Evolutionary conservation across 208 protist genomes (phyloP), one percentile per base, ranked within the genome.

Genomic region (Trypanosoma theileri): DNA sequence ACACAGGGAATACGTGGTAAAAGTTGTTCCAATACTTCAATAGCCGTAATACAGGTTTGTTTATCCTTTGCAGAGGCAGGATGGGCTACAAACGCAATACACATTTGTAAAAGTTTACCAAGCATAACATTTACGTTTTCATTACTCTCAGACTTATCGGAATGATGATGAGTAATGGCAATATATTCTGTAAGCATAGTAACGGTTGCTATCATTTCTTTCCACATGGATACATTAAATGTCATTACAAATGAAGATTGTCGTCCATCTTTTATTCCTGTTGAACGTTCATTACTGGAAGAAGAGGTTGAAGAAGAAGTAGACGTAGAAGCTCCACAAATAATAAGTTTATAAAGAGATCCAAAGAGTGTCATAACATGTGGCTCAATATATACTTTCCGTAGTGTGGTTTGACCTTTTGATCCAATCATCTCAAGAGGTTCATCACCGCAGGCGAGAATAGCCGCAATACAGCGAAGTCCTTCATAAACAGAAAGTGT

Each of bases 161-260:
- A 54, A 72, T 28, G 54, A 35, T 59, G 54, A n/a, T 58, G 59
- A 35, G 59, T 19, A 46, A 54, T 50, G 17, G 42, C 61, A 40
- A 85, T 53, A 46, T 80, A 68, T 57, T 74, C 66, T 17, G 83
- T 62, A 56, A 94, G 77, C 26, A 86, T 66, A 4, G 86, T 80
- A 44, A 93, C 82, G 7, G 88, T 92, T 28, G 79, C 85, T 57
- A 96, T 93, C 61, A 96, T 66, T 63, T 93, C 88, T 55, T 84
- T 81, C 91, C 91, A 96, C 81, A 91, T 93, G n/a, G 80, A 61
- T 22, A 93, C 65, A 45, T 65, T 81, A 62, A 96, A 89, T 40
- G 78, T 78, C 81, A 92, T 89, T 40, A 91, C 77, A 0, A 79
- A 77, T 51, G 69, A 71, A 14, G 60, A 63, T 19, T 58, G 61